Base-by-base conservation (phyloP, 495 filamentous ascomycete species). In the Amniculicola lignicola region DNA sequence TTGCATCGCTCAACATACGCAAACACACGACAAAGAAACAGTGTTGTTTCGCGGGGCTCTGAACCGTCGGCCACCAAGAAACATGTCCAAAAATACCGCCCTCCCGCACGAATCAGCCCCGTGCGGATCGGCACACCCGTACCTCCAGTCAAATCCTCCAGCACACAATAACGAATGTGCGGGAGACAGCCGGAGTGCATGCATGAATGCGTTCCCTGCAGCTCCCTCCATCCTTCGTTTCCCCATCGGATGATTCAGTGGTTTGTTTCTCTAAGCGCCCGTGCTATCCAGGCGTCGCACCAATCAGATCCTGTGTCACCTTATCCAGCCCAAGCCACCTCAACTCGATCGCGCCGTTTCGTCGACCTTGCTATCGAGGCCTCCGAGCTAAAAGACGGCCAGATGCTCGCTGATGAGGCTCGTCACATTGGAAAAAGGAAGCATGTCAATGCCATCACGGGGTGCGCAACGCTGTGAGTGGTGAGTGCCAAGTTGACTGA, bases 121-220 rank as follows among this genome's bases (percentile, higher is more conserved):
- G 35, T 48, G 53, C 51, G 39, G 25, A 45, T 54, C 51, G 3
- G 3, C 36, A 12, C 11, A 3, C 24, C 21, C 33, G 21, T 27
- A 22, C 22, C 31, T 10, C 54, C 54, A 58, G 21, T 51, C 6
- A 43, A 14, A 29, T 12, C 9, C 42, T 21, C 22, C 18, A 51
- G 54, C 54, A 58, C n/a, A n/a, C n/a, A n/a, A n/a, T n/a, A n/a
- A n/a, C n/a, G n/a, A n/a, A 38, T 15, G 45, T 51, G 51, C 53
- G 35, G 35, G 53, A 57, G 14, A 31, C 54, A 37, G 46, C 11
- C 39, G 42, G 31, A 11, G 31, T 40, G 40, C 56, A 53, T 59
- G 56, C 49, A 59, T 59, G 31, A 53, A 59, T 46, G 16, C 6
- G 12, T 28, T 52, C 49, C 56, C 48, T 59, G 56, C 46, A 33